Percentiles rank a stretch among this genome's conserved stretches.
phyloP scores from a whole-genome alignment of 2,329 filamentous ascomycete genomes.

The Domatiomyces catenatus region DNA sequence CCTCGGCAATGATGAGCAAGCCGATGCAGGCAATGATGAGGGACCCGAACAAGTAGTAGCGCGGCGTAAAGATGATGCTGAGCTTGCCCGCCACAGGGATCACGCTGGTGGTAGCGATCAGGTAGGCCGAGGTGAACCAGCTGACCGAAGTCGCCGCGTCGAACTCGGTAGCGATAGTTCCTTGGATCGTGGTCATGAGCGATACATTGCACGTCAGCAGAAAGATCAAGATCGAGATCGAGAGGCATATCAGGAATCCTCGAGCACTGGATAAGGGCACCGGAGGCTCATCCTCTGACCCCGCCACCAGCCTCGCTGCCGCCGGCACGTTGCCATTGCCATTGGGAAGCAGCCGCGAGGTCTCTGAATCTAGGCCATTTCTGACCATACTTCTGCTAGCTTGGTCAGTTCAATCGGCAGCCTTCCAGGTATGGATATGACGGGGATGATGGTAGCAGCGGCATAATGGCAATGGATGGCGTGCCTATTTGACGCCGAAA shows the following conservation, averaged over 20 bases:
- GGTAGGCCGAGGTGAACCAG: constrained; percentile 69
- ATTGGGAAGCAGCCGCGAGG: neutral
- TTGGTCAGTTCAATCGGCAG: neutral
- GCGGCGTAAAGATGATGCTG: constrained; percentile 53
- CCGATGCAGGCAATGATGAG: constrained; percentile 46
- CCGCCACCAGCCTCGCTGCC: too few relatives aligned
- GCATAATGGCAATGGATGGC: neutral
- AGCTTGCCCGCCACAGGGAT: constrained; percentile 58
- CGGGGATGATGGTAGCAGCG: neutral
- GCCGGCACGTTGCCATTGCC: neutral
- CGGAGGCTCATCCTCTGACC: neutral
- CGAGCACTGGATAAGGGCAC: constrained; percentile 4
- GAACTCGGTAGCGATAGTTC: constrained; percentile 57
- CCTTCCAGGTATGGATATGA: neutral
- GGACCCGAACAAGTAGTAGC: constrained; percentile 48
- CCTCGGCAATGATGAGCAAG: constrained; percentile 47
- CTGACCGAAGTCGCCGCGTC: constrained; percentile 56
- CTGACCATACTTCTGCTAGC: neutral
- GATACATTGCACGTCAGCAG: constrained; percentile 46
- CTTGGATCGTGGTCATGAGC: constrained; percentile 68
- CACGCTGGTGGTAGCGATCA: constrained; percentile 46
- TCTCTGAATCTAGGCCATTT: neutral
- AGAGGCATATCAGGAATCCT: constrained; percentile 10
- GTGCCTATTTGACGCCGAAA: neutral
- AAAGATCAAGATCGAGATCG: constrained; percentile 16